phyloP scores from a whole-genome alignment of 148 eudicot genomes.

The Rhododendron griersonianum region DNA sequence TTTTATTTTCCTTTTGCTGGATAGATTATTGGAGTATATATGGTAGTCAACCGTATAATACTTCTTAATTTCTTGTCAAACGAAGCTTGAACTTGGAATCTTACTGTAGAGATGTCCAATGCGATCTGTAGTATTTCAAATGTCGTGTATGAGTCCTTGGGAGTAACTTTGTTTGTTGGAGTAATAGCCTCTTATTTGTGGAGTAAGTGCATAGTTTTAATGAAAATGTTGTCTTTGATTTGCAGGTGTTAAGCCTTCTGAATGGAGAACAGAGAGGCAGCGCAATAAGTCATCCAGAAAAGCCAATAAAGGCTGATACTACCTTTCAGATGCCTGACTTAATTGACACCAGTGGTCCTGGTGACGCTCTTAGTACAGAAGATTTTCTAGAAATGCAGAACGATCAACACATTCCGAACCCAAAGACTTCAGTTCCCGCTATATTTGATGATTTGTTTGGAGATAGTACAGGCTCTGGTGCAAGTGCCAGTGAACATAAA shows the following conservation, averaged over 20 bases:
- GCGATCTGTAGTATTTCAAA: neutral
- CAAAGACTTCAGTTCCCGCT: slow-evolving; percentile 34
- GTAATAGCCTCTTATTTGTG: neutral
- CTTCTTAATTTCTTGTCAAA: neutral
- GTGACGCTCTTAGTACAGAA: slow-evolving; percentile 47
- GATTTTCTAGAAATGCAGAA: slow-evolving; percentile 29
- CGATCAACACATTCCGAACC: slow-evolving; percentile 27
- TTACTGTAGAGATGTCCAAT: neutral
- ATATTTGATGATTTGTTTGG: slow-evolving; percentile 76
- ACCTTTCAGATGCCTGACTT: slow-evolving; percentile 70
- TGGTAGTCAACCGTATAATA: neutral
- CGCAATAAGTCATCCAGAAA: slow-evolving; percentile 35
- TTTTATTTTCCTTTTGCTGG: neutral
- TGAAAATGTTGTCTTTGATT: slow-evolving; percentile 14
- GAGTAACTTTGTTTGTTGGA: neutral
- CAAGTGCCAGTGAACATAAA: slow-evolving; percentile 37
- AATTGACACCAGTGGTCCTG: slow-evolving; percentile 68
- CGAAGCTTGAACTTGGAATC: neutral
- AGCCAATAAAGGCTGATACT: slow-evolving; percentile 31
- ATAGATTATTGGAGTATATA: neutral
- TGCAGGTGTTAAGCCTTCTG: slow-evolving; percentile 74
- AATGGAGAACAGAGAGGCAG: slow-evolving; percentile 46
- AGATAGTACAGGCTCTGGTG: slow-evolving; percentile 36
- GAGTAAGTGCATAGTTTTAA: neutral
- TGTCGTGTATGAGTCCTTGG: neutral